A percentile compares a stretch with the other conserved stretches of the same genome.
Evolutionary conservation across 148 eudicot species (phyloP).

Genomic region (Pharnaceum exiguum): DNA sequence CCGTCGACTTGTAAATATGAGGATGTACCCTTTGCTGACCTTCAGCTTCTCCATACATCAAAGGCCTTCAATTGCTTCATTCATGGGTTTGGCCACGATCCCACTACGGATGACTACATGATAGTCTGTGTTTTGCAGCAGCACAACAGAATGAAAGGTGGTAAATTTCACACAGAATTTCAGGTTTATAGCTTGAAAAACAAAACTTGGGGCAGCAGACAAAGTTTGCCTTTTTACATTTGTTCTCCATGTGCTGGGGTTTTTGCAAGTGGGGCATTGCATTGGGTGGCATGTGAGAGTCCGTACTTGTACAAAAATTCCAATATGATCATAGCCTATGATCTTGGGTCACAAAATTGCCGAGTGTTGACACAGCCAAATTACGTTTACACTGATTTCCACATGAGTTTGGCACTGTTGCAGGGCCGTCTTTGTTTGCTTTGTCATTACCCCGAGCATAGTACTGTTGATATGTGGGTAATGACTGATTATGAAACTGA

Average conservation of each 20-base stretch:
- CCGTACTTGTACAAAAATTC: background rate
- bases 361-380: slow-evolving; percentile 1
- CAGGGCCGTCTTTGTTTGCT: background rate
- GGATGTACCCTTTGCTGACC: background rate
- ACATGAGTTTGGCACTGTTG: slow-evolving; percentile 1
- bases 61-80: background rate
- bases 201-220: background rate
- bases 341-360: slow-evolving; percentile 4
- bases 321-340: background rate
- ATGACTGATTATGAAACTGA: slow-evolving; percentile 12
- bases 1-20: background rate
- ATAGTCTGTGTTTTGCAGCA: background rate
- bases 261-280: slow-evolving; percentile 10
- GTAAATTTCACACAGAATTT: background rate
- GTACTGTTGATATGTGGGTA: slow-evolving; percentile 15
- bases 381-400: background rate
- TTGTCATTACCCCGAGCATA: slow-evolving; percentile 7
- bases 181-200: slow-evolving; percentile 6
- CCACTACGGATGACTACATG: slow-evolving; percentile 7
- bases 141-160: no score
- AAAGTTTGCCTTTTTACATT: background rate
- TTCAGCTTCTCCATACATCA: background rate
- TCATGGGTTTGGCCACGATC: slow-evolving; percentile 11
- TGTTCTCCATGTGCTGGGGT: slow-evolving; percentile 4
- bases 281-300: slow-evolving; percentile 1